phyloP scores from a whole-genome alignment of 2,329 filamentous ascomycete species.

The Stromatinia cepivora region DNA sequence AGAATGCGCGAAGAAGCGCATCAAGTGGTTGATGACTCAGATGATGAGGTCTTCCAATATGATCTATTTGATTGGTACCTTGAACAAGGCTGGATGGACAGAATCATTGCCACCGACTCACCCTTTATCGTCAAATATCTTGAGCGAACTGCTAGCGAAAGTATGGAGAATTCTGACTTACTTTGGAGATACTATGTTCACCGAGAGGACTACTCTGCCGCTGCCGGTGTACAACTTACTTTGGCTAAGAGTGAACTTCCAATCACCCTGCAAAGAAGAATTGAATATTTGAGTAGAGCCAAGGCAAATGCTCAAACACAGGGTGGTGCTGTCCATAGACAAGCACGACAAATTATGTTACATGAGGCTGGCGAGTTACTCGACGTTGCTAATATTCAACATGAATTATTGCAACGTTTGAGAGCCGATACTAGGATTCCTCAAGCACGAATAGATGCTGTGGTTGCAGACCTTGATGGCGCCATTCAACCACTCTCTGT shows the following conservation, averaged over 20 bases:
- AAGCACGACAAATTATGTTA: slow-evolving; percentile 80
- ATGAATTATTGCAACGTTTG: slow-evolving; percentile 81
- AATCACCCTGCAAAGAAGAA: slow-evolving; percentile 78
- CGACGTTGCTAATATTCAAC: slow-evolving; percentile 92
- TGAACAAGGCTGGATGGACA: slow-evolving; percentile 77
- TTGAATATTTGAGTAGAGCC: slow-evolving; percentile 85
- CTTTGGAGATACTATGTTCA: slow-evolving; percentile 92
- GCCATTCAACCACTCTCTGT: slow-evolving; percentile 73
- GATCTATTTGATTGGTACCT: slow-evolving; percentile 99
- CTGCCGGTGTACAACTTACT: slow-evolving; percentile 80
- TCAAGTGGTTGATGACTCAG: slow-evolving; percentile 80
- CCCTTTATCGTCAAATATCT: slow-evolving; percentile 86
- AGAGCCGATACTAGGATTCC: slow-evolving; percentile 70
- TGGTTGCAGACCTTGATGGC: slow-evolving; percentile 72
- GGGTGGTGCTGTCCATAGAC: slow-evolving; percentile 72
- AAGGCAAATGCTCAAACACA: slow-evolving; percentile 89
- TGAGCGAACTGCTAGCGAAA: slow-evolving; percentile 68
- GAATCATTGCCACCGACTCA: slow-evolving; percentile 81
- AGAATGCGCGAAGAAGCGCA: slow-evolving; percentile 88
- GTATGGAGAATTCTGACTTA: slow-evolving; percentile 80
- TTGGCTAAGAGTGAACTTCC: slow-evolving; percentile 81
- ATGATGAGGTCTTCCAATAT: slow-evolving; percentile 92
- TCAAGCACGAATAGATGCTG: slow-evolving; percentile 60
- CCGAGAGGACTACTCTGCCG: slow-evolving; percentile 78
- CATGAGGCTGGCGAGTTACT: slow-evolving; percentile 83